Base-by-base conservation (phyloP, 352 stramenopile genomes). In the Phytopythium ostracodes region DNA sequence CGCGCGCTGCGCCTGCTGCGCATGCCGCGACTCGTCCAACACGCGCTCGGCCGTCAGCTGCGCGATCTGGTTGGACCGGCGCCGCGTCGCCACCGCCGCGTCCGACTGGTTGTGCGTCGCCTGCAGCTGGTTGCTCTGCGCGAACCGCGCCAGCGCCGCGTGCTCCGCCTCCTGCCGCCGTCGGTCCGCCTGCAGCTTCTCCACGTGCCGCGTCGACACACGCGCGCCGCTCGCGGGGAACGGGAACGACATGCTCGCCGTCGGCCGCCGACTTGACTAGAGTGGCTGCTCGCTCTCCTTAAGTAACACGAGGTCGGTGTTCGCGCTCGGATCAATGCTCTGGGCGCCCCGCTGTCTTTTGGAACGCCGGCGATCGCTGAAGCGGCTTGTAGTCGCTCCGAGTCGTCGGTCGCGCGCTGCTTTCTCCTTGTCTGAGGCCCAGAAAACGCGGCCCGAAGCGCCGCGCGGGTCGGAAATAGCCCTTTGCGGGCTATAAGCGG, bases 1-100 rank as follows among this genome's bases (percentile, higher is more conserved):
- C 42, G 60, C 43, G 24, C 65, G 53, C 18, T 63, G 55, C 15
- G 50, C 56, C n/a, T 68, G 56, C 44, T 70, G 54, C 50, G 72
- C 52, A 38, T 73, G 56, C 20, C 66, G 70, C n/a, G 60, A 50
- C 33, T 89, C 78, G 17, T 91, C 82, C 17, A 91, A 60, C 75
- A 91, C 87, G 29, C 73, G 70, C 62, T 91, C 82, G 58, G 82
- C 79, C 29, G 78, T 82, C 62, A 88, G 75, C 66, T 91, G 79
- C 15, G 80, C 80, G 27, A 72, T 71, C 51, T 83, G 67, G 68
- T 91, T 91, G 22, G 63, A 71, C 17, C 82, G 76, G 7, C 79
- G 77, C 31, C 71, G 69, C 15, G 67, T 67, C 4, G 62, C 62
- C 52, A 88, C 82, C 22, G 67, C 80, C n/a, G 70, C 73, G 65